Evolutionary conservation across 176 grass and related monocot genomes (phyloP), one percentile per base, ranked within the genome.

Genomic region (Eragrostis curvula): DNA sequence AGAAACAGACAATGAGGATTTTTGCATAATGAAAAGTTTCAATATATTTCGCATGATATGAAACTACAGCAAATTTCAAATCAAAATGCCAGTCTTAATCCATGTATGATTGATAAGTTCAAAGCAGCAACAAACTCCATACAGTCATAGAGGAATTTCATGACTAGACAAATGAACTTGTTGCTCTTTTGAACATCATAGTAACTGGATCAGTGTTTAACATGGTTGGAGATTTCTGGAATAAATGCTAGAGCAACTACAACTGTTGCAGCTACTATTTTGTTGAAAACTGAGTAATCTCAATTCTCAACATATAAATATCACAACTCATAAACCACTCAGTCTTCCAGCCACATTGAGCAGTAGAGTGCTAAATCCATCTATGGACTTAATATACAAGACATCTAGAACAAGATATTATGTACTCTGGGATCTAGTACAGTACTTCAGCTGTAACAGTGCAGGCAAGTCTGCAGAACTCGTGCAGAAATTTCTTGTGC

Each of bases 321-420:
- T 10, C 46, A 46, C 0, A 75, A 7, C 53, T 43, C 12, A 45
- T 36, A 15, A 77, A 63, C 46, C 20, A 79, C 25, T 17, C 57
- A 56, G 10, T 29, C 11, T 48, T 45, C 23, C 15, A 46, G 55
- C 14, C 84, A 66, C 9, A 41, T 27, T 53, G 23, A 65, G 25
- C 14, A 12, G 39, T 58, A 65, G 72, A 20, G 56, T 65, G 8
- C 17, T 66, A 7, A 20, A 18, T 53, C 15, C 9, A 77, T 56
- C n/a, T 42, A 42, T 39, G 28, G 17, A 56, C 28, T 74, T 3
- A 7, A 30, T 61, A 30, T 8, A 50, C 43, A 74, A 8, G 55
- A 77, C 53, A 63, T 77, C 47, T 18, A 2, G 60, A 57, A 73
- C 77, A 80, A 57, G 28, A 32, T 57, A 17, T 7, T 9, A 47